phyloP scores from a whole-genome alignment of 768 basidiomycete genomes.

The Phaeolepiota aurea region DNA sequence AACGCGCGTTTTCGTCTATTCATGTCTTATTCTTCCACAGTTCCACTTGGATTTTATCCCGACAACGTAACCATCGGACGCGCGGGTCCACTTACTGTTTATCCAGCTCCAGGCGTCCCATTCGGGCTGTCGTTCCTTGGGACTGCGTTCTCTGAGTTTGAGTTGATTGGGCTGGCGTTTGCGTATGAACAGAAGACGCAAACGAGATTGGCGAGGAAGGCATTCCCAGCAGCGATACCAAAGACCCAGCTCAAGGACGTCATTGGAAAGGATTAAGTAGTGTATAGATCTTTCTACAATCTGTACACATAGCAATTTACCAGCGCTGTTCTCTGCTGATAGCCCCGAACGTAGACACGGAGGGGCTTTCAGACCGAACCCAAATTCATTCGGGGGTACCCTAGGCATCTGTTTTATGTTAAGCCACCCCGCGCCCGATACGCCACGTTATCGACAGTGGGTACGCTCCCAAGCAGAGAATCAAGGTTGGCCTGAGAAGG shows the following conservation, averaged over 20 bases:
- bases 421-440: too few relatives aligned
- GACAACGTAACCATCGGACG: constrained; percentile 28
- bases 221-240: constrained; percentile 46
- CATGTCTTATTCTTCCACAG: constrained; percentile 15
- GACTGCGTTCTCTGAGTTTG: constrained; percentile 51
- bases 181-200: constrained; percentile 62
- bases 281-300: too few relatives aligned
- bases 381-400: too few relatives aligned
- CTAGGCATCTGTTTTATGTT: too few relatives aligned
- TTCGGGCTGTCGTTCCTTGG: constrained; percentile 58
- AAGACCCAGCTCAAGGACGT: constrained; percentile 37
- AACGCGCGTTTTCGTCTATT: not conserved
- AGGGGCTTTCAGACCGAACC: too few relatives aligned
- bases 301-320: too few relatives aligned
- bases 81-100: constrained; percentile 33
- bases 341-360: too few relatives aligned
- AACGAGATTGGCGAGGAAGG: constrained; percentile 37
- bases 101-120: constrained; percentile 48
- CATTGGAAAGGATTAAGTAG: constrained; percentile 20
- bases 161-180: constrained; percentile 49
- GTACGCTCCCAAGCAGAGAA: too few relatives aligned
- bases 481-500: too few relatives aligned
- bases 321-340: too few relatives aligned
- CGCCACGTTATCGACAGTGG: too few relatives aligned
- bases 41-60: constrained; percentile 55